Evolutionary conservation across 2,329 filamentous ascomycete genomes (phyloP), one percentile per base, ranked within the genome.

Genomic region (Capronia coronata): DNA sequence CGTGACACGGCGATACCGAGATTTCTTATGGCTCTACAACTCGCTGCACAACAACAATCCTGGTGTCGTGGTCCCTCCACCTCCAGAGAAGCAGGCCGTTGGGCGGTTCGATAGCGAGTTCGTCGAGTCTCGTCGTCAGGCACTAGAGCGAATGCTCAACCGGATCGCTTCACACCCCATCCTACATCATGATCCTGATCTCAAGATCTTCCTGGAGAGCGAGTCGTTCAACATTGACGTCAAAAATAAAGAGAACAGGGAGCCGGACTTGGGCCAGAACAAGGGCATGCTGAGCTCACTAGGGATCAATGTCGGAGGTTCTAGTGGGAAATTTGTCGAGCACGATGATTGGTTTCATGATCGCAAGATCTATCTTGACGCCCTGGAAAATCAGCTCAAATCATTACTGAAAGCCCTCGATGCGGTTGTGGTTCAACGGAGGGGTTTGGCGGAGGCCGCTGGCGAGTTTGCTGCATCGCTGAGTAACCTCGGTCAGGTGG

Each of bases 341-440:
- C 93, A 97, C 65, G 93, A 98, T 66, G 93, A 98, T 71, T 98
- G 91, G 93, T 98, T 98, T 71, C 91, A 98, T 62, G 93, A 98
- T 60, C 88, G 93, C 54, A 87, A 84, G 62, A 80, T 97, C 48
- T 98, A 98, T 64, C 79, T 98, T 9, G 93, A 98, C 66, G 90
- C 90, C 3, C 77, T 97, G 30, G 90, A 97, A 64, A 89, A 82
- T 61, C 91, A 97, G 67, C 77, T 96, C 53, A 94, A 90, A 66
- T 84, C 86, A 8, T 75, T 97, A 13, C 77, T 96, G 62, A 97
- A 96, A 70, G 86, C 90, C 14, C 94, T 95, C 70, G 93, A 98
- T 63, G 86, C 82, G 4, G 94, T 98, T 66, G 87, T 98, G 1
- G 77, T 77, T 29, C 93, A 98, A 69, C 83, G 93, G 50, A 96